Evolutionary conservation across 352 stramenopile genomes (phyloP).

Genomic region (Globisporangium recalcitrans): DNA sequence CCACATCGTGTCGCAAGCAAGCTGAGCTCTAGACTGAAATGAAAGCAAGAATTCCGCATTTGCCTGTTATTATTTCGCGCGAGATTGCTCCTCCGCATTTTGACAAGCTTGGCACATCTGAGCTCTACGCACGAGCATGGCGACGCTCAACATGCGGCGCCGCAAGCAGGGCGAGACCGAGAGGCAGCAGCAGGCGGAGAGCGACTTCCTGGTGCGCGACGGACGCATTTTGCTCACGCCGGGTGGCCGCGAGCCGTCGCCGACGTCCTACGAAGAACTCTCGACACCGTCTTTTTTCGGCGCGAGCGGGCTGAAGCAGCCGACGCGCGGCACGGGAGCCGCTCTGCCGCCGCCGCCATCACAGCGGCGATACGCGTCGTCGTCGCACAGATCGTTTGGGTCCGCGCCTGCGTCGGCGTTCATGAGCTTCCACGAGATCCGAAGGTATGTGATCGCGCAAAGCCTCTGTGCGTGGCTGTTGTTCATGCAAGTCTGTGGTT

Average conservation of each 20-base stretch:
- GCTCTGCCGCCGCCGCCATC: neutral
- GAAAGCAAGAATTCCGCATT: neutral
- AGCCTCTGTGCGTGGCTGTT: neutral
- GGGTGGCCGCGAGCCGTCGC: slow-evolving; percentile 13
- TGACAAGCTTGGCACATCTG: neutral
- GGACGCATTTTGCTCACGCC: slow-evolving; percentile 38
- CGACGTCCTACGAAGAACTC: slow-evolving; percentile 31
- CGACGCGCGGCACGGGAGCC: neutral
- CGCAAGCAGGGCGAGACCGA: slow-evolving; percentile 4
- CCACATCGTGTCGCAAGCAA: too few species aligned
- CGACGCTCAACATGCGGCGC: slow-evolving; percentile 6
- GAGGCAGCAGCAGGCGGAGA: neutral
- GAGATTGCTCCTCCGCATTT: neutral
- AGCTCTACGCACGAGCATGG: slow-evolving; percentile 5
- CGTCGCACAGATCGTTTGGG: slow-evolving; percentile 14
- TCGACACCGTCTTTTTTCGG: slow-evolving; percentile 20
- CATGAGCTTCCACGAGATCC: slow-evolving; percentile 14
- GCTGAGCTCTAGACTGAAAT: neutral
- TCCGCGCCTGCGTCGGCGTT: neutral
- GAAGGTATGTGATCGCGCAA: slow-evolving; percentile 3
- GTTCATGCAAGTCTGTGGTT: neutral
- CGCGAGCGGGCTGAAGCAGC: neutral
- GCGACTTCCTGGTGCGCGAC: slow-evolving; percentile 22
- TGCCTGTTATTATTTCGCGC: neutral
- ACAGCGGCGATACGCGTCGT: slow-evolving; percentile 14